Conservation (phyloP, 306 rosid genomes). For the Fagus sylvatica region DNA sequence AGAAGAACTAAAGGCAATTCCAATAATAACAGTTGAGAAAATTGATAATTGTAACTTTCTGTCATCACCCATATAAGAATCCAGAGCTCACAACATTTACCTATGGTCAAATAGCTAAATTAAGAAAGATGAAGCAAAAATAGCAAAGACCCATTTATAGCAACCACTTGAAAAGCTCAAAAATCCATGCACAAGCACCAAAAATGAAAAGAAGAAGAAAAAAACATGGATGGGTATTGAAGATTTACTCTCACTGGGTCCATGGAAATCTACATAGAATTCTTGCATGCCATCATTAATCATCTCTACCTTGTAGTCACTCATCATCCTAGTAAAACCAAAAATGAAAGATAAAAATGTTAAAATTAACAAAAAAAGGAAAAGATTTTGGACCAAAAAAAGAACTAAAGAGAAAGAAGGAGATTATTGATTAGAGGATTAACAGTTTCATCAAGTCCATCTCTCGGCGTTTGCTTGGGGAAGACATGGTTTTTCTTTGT, state of each 20-base stretch:
- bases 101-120: constrained; percentile 38
- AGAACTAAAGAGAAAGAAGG: constrained; percentile 10
- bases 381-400: constrained; percentile 19
- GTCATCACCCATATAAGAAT: constrained; percentile 31
- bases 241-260: constrained; percentile 51
- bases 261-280: constrained; percentile 57
- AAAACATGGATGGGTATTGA: not conserved
- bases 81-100: constrained; percentile 31
- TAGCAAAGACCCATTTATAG: constrained; percentile 9
- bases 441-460: constrained; percentile 69
- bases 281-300: constrained; percentile 69
- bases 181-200: constrained; percentile 4
- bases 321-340: constrained; percentile 54
- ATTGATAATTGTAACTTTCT: constrained; percentile 9
- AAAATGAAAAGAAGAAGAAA: not conserved
- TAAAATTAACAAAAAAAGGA: constrained; percentile 12
- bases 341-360: constrained; percentile 3
- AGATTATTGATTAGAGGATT: constrained; percentile 19
- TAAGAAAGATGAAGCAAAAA: constrained; percentile 6
- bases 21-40: not conserved
- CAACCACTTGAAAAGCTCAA: constrained; percentile 12
- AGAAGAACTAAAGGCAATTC: constrained; percentile 12
- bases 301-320: constrained; percentile 65
- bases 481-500: constrained; percentile 39
- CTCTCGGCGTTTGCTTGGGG: constrained; percentile 68